Conservation (phyloP, 2,329 filamentous ascomycete genomes). For the Xylariaceae sp. region DNA sequence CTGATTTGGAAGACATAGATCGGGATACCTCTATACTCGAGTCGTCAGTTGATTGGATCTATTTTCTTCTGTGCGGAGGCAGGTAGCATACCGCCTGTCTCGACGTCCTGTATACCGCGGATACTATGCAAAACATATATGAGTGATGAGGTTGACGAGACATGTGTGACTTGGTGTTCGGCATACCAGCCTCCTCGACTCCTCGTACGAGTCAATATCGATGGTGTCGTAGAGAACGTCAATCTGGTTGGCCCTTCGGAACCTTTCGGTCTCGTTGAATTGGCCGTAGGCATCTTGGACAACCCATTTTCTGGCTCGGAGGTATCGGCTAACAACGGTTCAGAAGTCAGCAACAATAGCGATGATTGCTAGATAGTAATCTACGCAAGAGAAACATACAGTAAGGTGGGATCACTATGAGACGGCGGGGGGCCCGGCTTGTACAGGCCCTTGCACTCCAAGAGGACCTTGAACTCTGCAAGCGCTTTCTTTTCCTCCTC, state of each 20-base stretch:
- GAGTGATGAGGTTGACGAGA: slow-evolving; percentile 19
- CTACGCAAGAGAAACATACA: slow-evolving; percentile 46
- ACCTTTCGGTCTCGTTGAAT: slow-evolving; percentile 84
- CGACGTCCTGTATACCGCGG: slow-evolving; percentile 92
- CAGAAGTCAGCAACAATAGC: slow-evolving; percentile 8
- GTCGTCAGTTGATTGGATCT: too few species aligned
- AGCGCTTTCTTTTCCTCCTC: slow-evolving; percentile 65
- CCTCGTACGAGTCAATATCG: slow-evolving; percentile 78
- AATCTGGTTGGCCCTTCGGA: slow-evolving; percentile 76
- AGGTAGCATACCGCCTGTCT: slow-evolving; percentile 53
- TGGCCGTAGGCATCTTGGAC: slow-evolving; percentile 74
- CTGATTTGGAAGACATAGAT: slow-evolving; percentile 88
- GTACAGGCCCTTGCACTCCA: slow-evolving; percentile 63
- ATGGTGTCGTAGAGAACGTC: slow-evolving; percentile 81
- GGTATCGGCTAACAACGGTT: slow-evolving; percentile 61
- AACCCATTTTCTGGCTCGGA: slow-evolving; percentile 79
- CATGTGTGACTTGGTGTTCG: background rate
- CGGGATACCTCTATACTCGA: slow-evolving; percentile 71
- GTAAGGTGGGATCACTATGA: slow-evolving; percentile 69
- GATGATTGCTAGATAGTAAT: background rate
- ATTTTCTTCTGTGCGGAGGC: background rate
- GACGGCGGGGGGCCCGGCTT: slow-evolving; percentile 53
- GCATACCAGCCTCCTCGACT: slow-evolving; percentile 67
- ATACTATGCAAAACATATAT: slow-evolving; percentile 52
- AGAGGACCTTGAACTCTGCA: slow-evolving; percentile 65